Base-by-base conservation (phyloP, 257 asterid species). In the Salvia miltiorrhiza region DNA sequence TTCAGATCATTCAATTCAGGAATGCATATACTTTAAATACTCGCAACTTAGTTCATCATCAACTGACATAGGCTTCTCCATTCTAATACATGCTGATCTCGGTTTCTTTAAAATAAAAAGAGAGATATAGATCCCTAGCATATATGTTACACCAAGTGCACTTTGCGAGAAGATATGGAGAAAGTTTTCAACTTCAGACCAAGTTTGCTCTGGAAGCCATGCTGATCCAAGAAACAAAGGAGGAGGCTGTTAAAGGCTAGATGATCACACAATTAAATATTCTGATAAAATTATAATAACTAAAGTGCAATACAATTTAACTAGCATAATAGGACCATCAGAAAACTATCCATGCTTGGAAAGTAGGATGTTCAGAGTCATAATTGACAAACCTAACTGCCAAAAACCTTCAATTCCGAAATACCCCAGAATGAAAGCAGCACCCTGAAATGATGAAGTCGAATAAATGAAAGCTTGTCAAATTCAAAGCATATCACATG, bases 361-460 rank as follows among this genome's bases (percentile, higher is more conserved):
- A 59, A 50, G 39, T 57, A 64, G 64, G 67, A 77, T 69, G 69
- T 43, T 69, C 70, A 78, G 79, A 78, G 63, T 69, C 79, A 67
- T 73, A 61, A 76, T 63, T 69, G 67, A 84, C 78, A 82, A 71
- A 80, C 84, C 72, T 80, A 83, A 84, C 76, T 67, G 83, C 80
- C 80, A 84, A 40, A 64, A 71, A 77, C 78, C 75, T 80, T 74
- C 71, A 72, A 35, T 65, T 62, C 75, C 54, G 76, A 65, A 71
- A 85, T 61, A 72, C 84, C 74, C 73, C 76, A 69, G 60, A 69
- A 65, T 54, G 67, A 72, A 69, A 67, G 81, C 83, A 86, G 81
- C 86, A 73, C 73, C 90, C 89, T 88, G 87, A 84, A 85, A 84
- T 64, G 57, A 67, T 48, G 74, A 75, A 80, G 55, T 53, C 56